Conservation (phyloP, 2,329 filamentous ascomycete species). For the Peltaster fructicola region DNA sequence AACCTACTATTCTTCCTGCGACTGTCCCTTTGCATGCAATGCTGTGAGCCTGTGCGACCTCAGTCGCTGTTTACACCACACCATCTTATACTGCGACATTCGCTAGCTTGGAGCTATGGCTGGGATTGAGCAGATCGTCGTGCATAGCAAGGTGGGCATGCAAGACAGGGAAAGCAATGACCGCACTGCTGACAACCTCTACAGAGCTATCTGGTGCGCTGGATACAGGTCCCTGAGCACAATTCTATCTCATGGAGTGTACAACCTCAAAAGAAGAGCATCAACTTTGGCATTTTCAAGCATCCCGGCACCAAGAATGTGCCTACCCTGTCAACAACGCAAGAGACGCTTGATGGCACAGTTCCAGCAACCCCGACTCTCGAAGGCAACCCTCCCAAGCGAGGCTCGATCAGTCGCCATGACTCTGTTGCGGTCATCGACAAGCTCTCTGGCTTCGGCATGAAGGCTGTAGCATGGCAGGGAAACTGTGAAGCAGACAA, state of each 20-base stretch:
- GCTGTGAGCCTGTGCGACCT: too few species aligned
- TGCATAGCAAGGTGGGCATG: slow-evolving; percentile 75
- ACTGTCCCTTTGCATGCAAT: too few species aligned
- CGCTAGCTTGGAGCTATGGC: too few species aligned
- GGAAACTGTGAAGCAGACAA: slow-evolving; percentile 95
- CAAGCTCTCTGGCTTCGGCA: slow-evolving; percentile 43
- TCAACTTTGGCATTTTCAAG: slow-evolving; percentile 97
- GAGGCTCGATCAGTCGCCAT: slow-evolving; percentile 24
- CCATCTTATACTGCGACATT: too few species aligned
- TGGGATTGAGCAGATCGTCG: slow-evolving; percentile 88
- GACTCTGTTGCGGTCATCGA: slow-evolving; percentile 45
- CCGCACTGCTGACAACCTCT: slow-evolving; percentile 2
- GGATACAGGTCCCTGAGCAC: slow-evolving; percentile 78
- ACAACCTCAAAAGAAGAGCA: slow-evolving; percentile 93
- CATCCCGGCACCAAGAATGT: slow-evolving; percentile 59
- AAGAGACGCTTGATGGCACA: slow-evolving; percentile 22
- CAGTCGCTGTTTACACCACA: too few species aligned
- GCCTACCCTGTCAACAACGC: slow-evolving; percentile 24
- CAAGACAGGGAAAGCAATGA: not conserved
- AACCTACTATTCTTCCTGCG: too few species aligned
- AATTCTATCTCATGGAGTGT: slow-evolving; percentile 96
- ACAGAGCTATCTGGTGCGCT: slow-evolving; percentile 93
- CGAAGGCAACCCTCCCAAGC: slow-evolving; percentile 25
- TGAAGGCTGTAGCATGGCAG: slow-evolving; percentile 55
- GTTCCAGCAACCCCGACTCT: slow-evolving; percentile 17